A percentile compares a stretch with the other conserved stretches of the same genome.
Conservation (phyloP, 768 basidiomycete genomes). For the Gymnopilus dilepis region DNA sequence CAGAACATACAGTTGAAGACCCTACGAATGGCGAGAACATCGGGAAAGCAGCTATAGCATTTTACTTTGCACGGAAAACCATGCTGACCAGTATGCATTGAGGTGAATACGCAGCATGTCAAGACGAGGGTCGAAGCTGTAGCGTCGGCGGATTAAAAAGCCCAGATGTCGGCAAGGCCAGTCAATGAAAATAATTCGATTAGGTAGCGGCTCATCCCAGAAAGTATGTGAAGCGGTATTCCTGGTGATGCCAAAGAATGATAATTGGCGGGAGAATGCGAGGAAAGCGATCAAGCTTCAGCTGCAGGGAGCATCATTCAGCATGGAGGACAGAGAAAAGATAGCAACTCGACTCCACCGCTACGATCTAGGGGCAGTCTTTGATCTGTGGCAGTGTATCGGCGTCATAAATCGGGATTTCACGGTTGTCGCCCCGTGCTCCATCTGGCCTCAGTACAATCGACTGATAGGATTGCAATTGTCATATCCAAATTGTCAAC, state of each 20-base stretch:
- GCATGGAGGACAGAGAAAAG: background rate
- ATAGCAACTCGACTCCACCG: background rate
- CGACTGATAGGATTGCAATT: background rate
- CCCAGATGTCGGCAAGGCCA: background rate
- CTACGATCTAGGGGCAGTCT: background rate
- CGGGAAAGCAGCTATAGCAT: background rate
- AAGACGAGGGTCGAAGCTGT: background rate
- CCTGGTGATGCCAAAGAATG: background rate
- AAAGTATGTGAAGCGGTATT: background rate
- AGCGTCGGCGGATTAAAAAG: background rate
- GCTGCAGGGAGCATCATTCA: background rate
- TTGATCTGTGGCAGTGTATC: conserved; percentile 2
- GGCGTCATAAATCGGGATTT: background rate
- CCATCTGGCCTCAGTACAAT: background rate
- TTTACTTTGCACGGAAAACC: no score
- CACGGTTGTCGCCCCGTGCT: background rate
- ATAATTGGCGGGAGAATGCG: background rate
- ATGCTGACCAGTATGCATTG: background rate
- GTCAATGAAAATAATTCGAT: background rate
- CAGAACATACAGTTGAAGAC: background rate
- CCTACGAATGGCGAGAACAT: background rate
- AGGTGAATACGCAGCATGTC: background rate
- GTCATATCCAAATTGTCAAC: background rate
- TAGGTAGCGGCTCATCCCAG: conserved; percentile 1
- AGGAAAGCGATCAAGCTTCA: background rate